Base-by-base conservation (phyloP, 2,329 filamentous ascomycete species). In the Tolypocladium endophyticum region DNA sequence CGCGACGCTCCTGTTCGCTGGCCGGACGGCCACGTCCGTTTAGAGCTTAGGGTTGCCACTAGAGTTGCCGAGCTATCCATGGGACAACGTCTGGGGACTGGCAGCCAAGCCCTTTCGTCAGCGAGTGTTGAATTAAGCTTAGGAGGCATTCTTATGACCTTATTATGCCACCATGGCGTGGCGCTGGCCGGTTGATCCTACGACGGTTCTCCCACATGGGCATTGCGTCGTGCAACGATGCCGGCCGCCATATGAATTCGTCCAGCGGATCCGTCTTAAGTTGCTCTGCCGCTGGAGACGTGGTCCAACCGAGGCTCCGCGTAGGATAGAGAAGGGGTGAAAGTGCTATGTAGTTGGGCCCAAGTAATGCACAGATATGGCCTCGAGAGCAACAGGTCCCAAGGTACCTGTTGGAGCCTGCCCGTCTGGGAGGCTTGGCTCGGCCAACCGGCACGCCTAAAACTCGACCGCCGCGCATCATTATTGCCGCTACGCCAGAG, bases 61-160 rank as follows among this genome's bases (percentile, higher is more conserved):
- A 35, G 53, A 58, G 53, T 36, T 61, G 60, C 60, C 60, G 60
- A 61, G 58, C 58, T 61, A 61, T 56, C 60, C 60, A 61, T 58
- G 28, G 28, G 52, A 59, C 8, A 50, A 59, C 47, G 57, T 55
- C 41, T 60, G 57, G 33, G 60, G 61, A 41, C 56, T 47, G 55
- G 28, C 62, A 58, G 20, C 60, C 62, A 52, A 61, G 58, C 47
- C 63, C 57, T 53, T 56, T 61, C 59, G 57, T 59, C 55, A 62
- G 55, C 56, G 47, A 39, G 35, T 53, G 14, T 56, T 50, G 28
- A 63, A 60, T 60, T 61, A 64, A 64, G 62, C 62, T 64, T 64
- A 64, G 61, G 59, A 59, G 33, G 43, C 28, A 58, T 53, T 53
- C 58, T 59, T 59, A 55, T 57, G 20, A 59, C 56, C 56, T 60